Conservation (phyloP, 2,329 filamentous ascomycete genomes). For the Xylaria hypoxylon region DNA sequence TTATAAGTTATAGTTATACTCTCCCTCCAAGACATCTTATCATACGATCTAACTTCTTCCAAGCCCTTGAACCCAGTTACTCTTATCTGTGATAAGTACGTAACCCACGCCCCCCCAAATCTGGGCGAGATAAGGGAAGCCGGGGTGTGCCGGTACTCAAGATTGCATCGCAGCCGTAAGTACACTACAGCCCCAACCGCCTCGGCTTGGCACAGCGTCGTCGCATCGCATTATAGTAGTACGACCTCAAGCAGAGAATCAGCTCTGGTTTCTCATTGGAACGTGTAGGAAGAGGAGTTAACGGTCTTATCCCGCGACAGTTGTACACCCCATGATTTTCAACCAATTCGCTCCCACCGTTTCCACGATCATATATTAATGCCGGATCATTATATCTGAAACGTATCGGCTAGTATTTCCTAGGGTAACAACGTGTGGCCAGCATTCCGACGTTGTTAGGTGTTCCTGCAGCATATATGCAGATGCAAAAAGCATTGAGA, state of each 20-base stretch:
- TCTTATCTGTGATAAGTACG: conserved; percentile 35
- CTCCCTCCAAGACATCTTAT: background rate
- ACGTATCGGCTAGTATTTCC: background rate
- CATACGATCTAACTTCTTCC: conserved; percentile 19
- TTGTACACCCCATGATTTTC: background rate
- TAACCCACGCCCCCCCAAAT: conserved; percentile 20
- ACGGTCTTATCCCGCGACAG: background rate
- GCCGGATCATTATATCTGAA: background rate
- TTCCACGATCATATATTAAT: background rate
- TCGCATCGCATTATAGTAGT: background rate
- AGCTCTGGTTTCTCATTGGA: background rate
- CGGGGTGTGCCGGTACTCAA: conserved; percentile 10
- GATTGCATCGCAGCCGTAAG: conserved; percentile 25
- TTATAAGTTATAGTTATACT: conserved; percentile 7
- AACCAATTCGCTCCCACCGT: background rate
- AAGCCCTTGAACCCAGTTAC: conserved; percentile 13
- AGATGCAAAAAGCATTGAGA: conserved; percentile 6
- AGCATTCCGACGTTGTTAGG: background rate
- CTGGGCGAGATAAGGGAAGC: conserved; percentile 32
- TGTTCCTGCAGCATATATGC: background rate
- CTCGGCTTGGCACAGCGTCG: conserved; percentile 14
- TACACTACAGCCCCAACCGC: too few species aligned
- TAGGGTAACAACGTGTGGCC: background rate
- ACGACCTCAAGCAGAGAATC: background rate
- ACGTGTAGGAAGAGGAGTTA: background rate